Percentiles rank a stretch among this genome's conserved stretches.
Conservation (phyloP, 805 yeast species). For the Wickerhamomyces ciferrii region DNA sequence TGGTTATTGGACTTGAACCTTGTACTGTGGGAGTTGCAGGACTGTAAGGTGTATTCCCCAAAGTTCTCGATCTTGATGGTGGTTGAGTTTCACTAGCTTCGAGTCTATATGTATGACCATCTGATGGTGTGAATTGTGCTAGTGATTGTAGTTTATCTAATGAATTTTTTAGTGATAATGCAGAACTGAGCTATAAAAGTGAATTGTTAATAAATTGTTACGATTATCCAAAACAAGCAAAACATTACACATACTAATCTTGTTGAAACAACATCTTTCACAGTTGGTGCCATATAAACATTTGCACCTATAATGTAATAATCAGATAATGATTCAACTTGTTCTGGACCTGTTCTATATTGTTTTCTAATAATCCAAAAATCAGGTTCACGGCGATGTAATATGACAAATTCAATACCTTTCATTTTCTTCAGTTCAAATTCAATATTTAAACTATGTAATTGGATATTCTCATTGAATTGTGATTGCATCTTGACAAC, state of each 20-base stretch:
- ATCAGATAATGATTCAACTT: slow-evolving; percentile 56
- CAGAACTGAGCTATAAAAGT: slow-evolving; percentile 10
- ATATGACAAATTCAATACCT: slow-evolving; percentile 82
- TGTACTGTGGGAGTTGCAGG: slow-evolving; percentile 16
- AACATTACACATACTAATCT: slow-evolving; percentile 48
- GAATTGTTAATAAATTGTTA: not conserved
- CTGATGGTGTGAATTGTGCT: slow-evolving; percentile 53
- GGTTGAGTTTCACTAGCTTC: slow-evolving; percentile 7
- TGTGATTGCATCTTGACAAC: slow-evolving; percentile 94
- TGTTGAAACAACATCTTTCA: slow-evolving; percentile 67
- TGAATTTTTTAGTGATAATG: slow-evolving; percentile 37
- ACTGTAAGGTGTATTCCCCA: slow-evolving; percentile 21
- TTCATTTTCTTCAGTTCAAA: slow-evolving; percentile 67
- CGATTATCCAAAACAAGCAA: not conserved
- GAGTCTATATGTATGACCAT: slow-evolving; percentile 46
- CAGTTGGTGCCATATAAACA: slow-evolving; percentile 83
- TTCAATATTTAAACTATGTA: slow-evolving; percentile 33
- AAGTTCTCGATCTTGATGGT: slow-evolving; percentile 16
- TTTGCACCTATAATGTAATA: slow-evolving; percentile 90
- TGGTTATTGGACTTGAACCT: not conserved
- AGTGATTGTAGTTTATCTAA: slow-evolving; percentile 39
- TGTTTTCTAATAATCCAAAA: slow-evolving; percentile 91
- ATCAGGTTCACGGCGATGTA: slow-evolving; percentile 78
- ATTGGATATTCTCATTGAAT: slow-evolving; percentile 49
- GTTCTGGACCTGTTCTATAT: slow-evolving; percentile 48